Base-by-base conservation (phyloP, 768 basidiomycete species). In the Macrolepiota dolichaula region DNA sequence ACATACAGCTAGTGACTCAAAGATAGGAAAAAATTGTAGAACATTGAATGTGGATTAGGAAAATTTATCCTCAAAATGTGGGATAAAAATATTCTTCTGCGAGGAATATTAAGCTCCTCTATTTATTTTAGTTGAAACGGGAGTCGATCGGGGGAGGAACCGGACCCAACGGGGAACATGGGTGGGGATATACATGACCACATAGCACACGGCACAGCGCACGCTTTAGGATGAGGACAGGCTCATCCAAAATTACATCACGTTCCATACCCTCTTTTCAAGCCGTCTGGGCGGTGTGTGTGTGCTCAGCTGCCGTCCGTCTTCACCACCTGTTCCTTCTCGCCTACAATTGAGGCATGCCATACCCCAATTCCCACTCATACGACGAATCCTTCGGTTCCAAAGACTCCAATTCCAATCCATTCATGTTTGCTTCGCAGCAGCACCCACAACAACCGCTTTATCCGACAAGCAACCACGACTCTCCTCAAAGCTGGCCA, bases 401-500 rank as follows among this genome's bases (percentile, higher is more conserved):
- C 11, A 50, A 47, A 47, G 52, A 54, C 13, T 12, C 42, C 36
- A 22, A 12, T n/a, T 25, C 59, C 27, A 51, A 36, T 24, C 24
- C 29, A 10, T 53, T 47, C 32, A 53, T 54, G 52, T 54, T 37
- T 49, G 25, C 40, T 32, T 60, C 59, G 15, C 59, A 54, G 37
- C 42, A 37, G 24, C 51, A 42, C 35, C 27, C 51, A 4, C 57
- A 37, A 50, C 58, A 52, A 36, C 27, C 59, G 17, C 59, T 60
- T 12, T 60, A 54, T 49, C 13, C 51, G 46, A 44, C 44, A 1
- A 22, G 42, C 17, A 25, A 29, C 42, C 66, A 68, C 32, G 60
- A 55, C 37, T 55, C 63, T 17, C 62, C 69, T 2, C 65, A 68
- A 49, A 63, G 67, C 52, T 75, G 74, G 74, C 63, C 70, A 47